A percentile compares a stretch with the other conserved stretches of the same genome.
phyloP scores from a whole-genome alignment of 2,329 filamentous ascomycete species.

The Colletotrichum siamense region DNA sequence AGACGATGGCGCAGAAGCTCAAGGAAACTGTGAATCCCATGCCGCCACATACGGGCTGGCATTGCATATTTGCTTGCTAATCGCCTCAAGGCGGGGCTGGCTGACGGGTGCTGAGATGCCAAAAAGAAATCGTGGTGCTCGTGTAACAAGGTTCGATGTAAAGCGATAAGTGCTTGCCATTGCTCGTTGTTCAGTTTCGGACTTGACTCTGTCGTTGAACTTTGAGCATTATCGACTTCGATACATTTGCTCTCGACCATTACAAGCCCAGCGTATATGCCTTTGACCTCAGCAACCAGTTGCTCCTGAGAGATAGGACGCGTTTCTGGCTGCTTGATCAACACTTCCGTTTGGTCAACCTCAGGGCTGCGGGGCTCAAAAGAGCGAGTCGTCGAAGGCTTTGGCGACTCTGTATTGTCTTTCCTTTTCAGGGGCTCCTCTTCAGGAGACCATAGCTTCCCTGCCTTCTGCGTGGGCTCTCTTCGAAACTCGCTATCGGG shows the following conservation, averaged over 20 bases:
- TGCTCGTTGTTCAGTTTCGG: slow-evolving; percentile 66
- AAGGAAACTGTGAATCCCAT: slow-evolving; percentile 86
- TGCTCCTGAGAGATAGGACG: slow-evolving; percentile 78
- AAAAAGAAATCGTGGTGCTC: slow-evolving; percentile 89
- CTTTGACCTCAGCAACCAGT: slow-evolving; percentile 80
- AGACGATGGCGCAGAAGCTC: slow-evolving; percentile 78
- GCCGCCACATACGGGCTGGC: slow-evolving; percentile 93
- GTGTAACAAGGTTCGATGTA: slow-evolving; percentile 81
- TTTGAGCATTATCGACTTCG: slow-evolving; percentile 74
- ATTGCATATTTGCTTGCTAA: slow-evolving; percentile 85
- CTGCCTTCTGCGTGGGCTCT: not conserved
- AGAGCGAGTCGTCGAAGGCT: rapidly evolving
- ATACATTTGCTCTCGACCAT: slow-evolving; percentile 91
- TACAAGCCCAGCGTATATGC: slow-evolving; percentile 81
- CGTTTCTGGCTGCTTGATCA: slow-evolving; percentile 61
- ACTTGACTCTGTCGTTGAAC: slow-evolving; percentile 44
- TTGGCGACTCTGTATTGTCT: rapidly evolving
- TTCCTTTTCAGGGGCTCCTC: not conserved
- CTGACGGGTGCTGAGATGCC: slow-evolving; percentile 84
- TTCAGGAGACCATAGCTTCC: not conserved
- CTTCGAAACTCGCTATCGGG: not conserved
- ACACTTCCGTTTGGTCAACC: not conserved
- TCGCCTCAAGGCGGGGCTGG: slow-evolving; percentile 68
- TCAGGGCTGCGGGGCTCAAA: rapidly evolving
- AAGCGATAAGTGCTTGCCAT: slow-evolving; percentile 82